Conservation (phyloP, 768 basidiomycete genomes). For the Lactarius sanguifluus region DNA sequence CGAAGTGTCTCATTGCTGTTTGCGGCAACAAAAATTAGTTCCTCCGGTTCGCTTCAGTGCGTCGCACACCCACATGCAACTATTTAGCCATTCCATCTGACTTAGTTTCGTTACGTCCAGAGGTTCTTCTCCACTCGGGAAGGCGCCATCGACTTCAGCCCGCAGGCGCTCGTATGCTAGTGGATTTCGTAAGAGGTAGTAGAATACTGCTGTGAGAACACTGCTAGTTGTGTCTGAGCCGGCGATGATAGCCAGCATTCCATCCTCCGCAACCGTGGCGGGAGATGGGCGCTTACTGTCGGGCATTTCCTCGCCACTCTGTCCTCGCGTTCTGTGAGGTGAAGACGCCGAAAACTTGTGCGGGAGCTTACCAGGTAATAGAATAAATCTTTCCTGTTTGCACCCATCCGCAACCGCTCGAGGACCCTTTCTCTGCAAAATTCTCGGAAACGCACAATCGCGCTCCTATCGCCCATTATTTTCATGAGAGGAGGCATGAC, state of each 20-base stretch:
- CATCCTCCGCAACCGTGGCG: neutral
- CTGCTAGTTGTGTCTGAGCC: neutral
- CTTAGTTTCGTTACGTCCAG: constrained; percentile 4
- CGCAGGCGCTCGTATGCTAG: neutral
- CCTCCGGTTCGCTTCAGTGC: too few species aligned
- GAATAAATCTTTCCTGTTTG: too few species aligned
- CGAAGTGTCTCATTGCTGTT: neutral
- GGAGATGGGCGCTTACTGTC: neutral
- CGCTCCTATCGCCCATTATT: too few species aligned
- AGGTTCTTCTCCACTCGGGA: constrained; percentile 11
- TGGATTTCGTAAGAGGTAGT: neutral
- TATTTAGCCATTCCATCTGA: constrained; percentile 13
- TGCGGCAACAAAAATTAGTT: neutral
- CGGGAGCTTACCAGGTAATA: too few species aligned
- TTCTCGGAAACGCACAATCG: too few species aligned
- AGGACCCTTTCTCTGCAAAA: too few species aligned
- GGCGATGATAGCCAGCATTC: neutral
- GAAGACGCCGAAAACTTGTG: neutral
- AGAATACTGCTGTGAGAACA: neutral
- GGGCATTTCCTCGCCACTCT: neutral
- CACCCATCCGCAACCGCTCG: too few species aligned
- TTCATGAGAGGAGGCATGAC: too few species aligned
- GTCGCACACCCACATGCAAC: constrained; percentile 7
- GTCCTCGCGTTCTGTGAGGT: neutral
- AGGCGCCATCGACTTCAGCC: neutral